Evolutionary conservation across 257 asterid genomes (phyloP).

Genomic region (Dorcoceras hygrometricum): DNA sequence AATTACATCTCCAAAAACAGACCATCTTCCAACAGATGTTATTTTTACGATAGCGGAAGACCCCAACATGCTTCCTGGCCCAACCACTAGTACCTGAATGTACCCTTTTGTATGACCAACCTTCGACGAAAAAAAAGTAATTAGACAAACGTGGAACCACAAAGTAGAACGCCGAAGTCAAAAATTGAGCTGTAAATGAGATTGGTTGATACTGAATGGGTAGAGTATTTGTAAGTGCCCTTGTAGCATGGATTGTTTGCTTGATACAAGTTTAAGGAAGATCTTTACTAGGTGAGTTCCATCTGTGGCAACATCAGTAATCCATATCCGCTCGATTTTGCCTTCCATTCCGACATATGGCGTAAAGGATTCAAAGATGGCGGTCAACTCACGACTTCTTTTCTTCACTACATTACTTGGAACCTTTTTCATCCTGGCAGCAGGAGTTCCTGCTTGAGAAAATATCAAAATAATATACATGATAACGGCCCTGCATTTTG

Average conservation of each 20-base stretch:
- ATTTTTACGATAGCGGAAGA: slow-evolving; percentile 74
- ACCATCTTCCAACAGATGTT: slow-evolving; percentile 89
- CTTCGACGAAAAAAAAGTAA: slow-evolving; percentile 35
- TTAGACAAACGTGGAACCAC: neutral
- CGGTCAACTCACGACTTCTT: slow-evolving; percentile 85
- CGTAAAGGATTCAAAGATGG: slow-evolving; percentile 75
- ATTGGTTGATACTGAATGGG: neutral
- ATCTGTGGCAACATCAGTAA: slow-evolving; percentile 88
- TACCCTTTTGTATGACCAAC: slow-evolving; percentile 99
- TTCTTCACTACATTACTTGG: slow-evolving; percentile 83
- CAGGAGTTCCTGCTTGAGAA: slow-evolving; percentile 64
- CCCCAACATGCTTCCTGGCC: slow-evolving; percentile 81
- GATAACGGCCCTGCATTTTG: neutral
- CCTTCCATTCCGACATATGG: slow-evolving; percentile 88
- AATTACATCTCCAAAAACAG: slow-evolving; percentile 88
- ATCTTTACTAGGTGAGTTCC: slow-evolving; percentile 77
- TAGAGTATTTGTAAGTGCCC: slow-evolving; percentile 1
- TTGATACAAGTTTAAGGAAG: neutral
- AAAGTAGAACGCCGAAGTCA: neutral
- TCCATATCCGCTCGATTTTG: slow-evolving; percentile 80
- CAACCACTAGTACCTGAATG: slow-evolving; percentile 83
- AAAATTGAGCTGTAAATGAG: neutral
- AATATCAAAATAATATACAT: slow-evolving; percentile 15
- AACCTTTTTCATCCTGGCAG: slow-evolving; percentile 93
- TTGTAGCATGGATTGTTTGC: neutral